Conservation (phyloP, 805 yeast species). For the Kodamaea fukazawae region DNA sequence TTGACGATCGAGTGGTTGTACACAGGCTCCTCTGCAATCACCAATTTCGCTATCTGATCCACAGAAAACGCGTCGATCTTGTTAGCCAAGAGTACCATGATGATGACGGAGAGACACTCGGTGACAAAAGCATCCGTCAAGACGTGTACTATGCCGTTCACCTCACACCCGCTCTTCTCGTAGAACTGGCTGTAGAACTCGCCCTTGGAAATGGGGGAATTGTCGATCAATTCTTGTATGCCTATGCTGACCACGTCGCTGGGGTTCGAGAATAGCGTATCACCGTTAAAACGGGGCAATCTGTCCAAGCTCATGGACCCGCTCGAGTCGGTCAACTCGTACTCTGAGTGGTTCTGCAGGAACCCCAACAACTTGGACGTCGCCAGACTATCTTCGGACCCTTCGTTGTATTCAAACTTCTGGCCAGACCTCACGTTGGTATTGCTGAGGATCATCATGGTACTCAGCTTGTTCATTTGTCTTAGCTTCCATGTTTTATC, state of each 20-base stretch:
- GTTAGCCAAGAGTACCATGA: conserved; percentile 26
- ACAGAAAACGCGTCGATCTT: conserved; percentile 19
- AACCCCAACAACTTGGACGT: conserved; percentile 28
- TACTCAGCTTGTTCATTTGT: conserved; percentile 85
- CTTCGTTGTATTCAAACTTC: conserved; percentile 3
- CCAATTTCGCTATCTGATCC: conserved; percentile 14
- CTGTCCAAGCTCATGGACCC: conserved; percentile 31
- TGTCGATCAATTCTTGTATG: conserved; percentile 33
- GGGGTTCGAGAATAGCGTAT: not conserved
- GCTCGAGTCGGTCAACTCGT: conserved; percentile 27
- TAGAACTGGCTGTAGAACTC: conserved; percentile 58
- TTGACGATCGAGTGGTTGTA: conserved; percentile 35
- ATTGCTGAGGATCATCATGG: conserved; percentile 54
- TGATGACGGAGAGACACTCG: conserved; percentile 24
- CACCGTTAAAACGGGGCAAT: conserved; percentile 24
- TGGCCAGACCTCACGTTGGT: conserved; percentile 9
- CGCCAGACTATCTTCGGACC: not conserved
- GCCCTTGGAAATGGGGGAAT: conserved; percentile 51
- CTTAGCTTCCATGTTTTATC: conserved; percentile 60
- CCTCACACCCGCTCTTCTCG: conserved; percentile 51
- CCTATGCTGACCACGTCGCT: conserved; percentile 8
- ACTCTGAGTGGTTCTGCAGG: conserved; percentile 29
- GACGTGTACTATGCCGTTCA: conserved; percentile 43
- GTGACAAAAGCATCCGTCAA: conserved; percentile 24
- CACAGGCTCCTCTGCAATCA: conserved; percentile 26